A percentile compares a stretch with the other conserved stretches of the same genome.
Conservation (phyloP, 1,284 basidiomycete species). For the Ganoderma multipileum region DNA sequence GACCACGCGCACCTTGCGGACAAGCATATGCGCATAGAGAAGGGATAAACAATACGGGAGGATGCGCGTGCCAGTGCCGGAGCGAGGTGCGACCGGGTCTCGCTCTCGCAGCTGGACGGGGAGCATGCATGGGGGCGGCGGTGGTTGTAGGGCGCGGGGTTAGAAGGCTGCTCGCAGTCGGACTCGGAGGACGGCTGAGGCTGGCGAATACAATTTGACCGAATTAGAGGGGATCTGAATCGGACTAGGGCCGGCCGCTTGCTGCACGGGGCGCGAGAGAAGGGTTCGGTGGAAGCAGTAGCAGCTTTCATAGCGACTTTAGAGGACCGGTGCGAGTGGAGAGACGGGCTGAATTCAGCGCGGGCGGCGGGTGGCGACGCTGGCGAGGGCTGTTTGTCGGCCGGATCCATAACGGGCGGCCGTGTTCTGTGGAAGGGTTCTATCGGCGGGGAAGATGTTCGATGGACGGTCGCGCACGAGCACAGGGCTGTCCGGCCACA, state of each 20-base stretch:
- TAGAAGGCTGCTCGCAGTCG: neutral
- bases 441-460: neutral
- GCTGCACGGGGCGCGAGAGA: neutral
- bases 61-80: neutral
- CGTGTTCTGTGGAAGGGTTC: conserved; percentile 1
- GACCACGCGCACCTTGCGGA: neutral
- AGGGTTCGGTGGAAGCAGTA: neutral
- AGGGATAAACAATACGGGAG: neutral
- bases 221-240: neutral
- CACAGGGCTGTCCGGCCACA: neutral
- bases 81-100: neutral
- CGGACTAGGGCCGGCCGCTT: neutral
- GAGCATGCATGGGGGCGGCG: neutral
- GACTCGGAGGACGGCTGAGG: neutral
- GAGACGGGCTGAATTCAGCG: neutral
- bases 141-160: neutral
- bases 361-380: neutral
- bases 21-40: neutral
- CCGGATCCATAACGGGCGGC: neutral
- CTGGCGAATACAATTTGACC: neutral
- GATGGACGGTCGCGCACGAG: neutral
- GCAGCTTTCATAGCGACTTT: neutral
- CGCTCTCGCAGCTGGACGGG: neutral
- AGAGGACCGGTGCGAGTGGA: neutral
- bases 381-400: neutral